Evolutionary conservation across 495 filamentous ascomycete genomes (phyloP).

Genomic region (Umbilicaria muhlenbergii): DNA sequence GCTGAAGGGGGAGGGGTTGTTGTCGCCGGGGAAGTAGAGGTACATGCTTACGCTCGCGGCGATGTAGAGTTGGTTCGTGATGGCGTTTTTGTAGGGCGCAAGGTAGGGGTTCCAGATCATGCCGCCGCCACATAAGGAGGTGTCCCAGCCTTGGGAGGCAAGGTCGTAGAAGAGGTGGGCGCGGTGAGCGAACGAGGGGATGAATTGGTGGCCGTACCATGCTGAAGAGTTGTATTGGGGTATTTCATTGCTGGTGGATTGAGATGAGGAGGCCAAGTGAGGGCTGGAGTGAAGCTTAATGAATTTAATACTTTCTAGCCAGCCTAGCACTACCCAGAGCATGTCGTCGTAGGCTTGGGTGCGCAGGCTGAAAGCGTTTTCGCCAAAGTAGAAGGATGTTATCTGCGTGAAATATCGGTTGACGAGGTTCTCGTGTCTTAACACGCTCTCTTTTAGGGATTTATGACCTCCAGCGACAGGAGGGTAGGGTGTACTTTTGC

Average conservation of each 20-base stretch:
- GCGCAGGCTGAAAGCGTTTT: conserved; percentile 61
- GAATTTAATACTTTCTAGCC: conserved; percentile 73
- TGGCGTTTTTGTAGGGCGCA: conserved; percentile 87
- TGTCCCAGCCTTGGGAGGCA: conserved; percentile 68
- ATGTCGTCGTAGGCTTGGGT: conserved; percentile 89
- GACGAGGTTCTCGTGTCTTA: conserved; percentile 53
- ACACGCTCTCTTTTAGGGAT: conserved; percentile 18
- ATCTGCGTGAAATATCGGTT: conserved; percentile 70
- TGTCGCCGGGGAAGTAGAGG: conserved; percentile 71
- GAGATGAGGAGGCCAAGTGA: conserved; percentile 19
- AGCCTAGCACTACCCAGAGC: conserved; percentile 89
- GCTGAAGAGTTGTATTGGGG: conserved; percentile 11
- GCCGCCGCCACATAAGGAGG: conserved; percentile 65
- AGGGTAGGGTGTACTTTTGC: conserved; percentile 16
- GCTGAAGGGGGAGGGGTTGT: conserved; percentile 51
- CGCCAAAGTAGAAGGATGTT: conserved; percentile 69
- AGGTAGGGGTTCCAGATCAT: conserved; percentile 86
- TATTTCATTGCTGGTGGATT: conserved; percentile 2
- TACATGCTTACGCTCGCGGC: conserved; percentile 81
- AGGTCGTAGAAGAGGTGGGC: conserved; percentile 83
- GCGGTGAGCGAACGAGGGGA: conserved; percentile 68
- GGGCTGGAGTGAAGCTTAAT: conserved; percentile 54
- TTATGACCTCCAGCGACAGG: conserved; percentile 6
- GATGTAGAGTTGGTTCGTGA: conserved; percentile 88
- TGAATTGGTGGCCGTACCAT: conserved; percentile 69